Base-by-base conservation (phyloP, 306 rosid species). In the Vigna reflexopilosa region DNA sequence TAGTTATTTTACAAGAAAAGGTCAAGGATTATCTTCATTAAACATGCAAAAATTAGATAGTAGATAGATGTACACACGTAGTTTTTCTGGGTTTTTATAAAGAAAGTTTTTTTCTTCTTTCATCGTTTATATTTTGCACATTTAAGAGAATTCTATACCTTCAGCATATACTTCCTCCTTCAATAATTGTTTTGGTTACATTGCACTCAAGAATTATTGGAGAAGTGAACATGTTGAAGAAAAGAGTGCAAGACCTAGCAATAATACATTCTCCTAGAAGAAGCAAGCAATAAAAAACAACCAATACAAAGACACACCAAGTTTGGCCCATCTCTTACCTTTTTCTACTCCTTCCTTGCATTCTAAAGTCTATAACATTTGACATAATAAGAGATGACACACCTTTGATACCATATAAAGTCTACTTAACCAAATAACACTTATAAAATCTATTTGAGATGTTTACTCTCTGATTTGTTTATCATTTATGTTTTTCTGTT, bases 31-130 rank as follows among this genome's bases (percentile, higher is more conserved):
- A 63, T 76, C 52, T 49, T 32, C 42, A 14, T 50, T 50, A 1
- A 34, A 48, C 34, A 45, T 59, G 16, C 61, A 75, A 75, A 61
- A 28, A 64, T 36, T 64, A 16, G 49, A 64, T 7, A 8, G n/a
- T 48, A 48, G 16, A 48, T 5, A 30, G 48, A 30, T 63, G 47
- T 30, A 61, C 42, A 36, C 42, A 14, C 9, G 15, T 61, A 26
- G 1, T 48, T 13, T 30, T 61, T 28, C 32, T 9, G 12, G 47
- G 47, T 8, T 42, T 9, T 2, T 14, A 9, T 16, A 38, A 58
- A 58, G 26, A 58, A 45, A 56, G 26, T 3, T 62, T 8, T 62
- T 40, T 61, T 4, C 16, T 62, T 64, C 70, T 16, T 64, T n/a
- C 44, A 36, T 16, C 26, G 17, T 64, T 3, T 36, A 64, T 3